These are phyloP conservation scores for Acanthamoeba lenticulata DNA, from an alignment of 208 protist genomes.

Conservation along the genomic window DNA sequence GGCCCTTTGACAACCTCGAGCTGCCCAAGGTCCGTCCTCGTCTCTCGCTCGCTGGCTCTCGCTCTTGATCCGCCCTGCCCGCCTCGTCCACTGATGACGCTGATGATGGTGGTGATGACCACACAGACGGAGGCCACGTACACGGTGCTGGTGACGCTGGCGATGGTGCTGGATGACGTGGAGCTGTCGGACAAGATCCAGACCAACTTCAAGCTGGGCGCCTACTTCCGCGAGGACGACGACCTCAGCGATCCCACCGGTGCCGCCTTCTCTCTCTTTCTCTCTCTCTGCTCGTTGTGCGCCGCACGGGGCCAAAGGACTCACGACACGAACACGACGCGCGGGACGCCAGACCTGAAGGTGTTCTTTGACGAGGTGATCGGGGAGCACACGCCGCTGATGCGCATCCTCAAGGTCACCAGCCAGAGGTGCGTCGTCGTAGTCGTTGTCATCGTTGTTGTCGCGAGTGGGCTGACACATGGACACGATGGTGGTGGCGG, in stretches of 20 bases:
- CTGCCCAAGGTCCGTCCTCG: neutral
- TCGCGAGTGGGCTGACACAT: too few relatives aligned
- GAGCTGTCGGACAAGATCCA: neutral
- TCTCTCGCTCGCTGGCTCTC: neutral
- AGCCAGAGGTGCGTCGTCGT: neutral
- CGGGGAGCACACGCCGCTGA: neutral
- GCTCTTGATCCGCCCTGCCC: neutral
- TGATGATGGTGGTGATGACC: too few relatives aligned
- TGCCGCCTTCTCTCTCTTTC: neutral
- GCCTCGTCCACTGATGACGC: too few relatives aligned
- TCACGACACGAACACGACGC: neutral
- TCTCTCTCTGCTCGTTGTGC: neutral
- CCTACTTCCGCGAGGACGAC: neutral
- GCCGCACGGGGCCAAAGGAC: too few relatives aligned
- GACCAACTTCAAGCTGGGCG: neutral
- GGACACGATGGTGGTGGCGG: neutral
- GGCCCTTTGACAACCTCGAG: conserved; percentile 6
- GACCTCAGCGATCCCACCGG: neutral
- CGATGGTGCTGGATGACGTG: conserved; percentile 37
- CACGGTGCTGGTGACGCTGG: conserved; percentile 7
- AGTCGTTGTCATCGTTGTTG: too few relatives aligned
- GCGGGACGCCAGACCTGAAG: neutral
- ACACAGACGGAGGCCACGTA: conserved; percentile 5
- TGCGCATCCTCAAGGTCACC: conserved; percentile 47
- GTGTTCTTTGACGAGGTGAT: conserved; percentile 33